Evolutionary conservation across 345 rosid genomes (phyloP), one percentile per base, ranked within the genome.

Genomic region (Eucalyptus erythrocorys): DNA sequence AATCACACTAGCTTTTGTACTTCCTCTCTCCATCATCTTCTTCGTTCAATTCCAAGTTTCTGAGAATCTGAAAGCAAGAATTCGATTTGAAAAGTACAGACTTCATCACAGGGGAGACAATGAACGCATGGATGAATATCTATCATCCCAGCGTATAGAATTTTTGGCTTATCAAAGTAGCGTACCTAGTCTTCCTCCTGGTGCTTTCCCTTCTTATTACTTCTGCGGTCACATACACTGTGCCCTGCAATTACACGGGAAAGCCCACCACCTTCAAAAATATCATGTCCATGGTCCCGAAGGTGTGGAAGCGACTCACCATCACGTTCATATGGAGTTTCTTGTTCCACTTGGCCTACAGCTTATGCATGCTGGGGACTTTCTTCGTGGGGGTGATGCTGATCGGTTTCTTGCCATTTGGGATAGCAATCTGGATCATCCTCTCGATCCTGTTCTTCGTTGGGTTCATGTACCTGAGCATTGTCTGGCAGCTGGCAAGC

Each of bases 191-290:
- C 13, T 85, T 91, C 86, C 15, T 92, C 40, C 85, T 94, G 27
- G 45, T 95, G 71, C 88, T 95, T 87, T 93, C 93, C 22, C 93
- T 94, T n/a, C 91, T 93, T 48, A 91, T 94, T 7, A 95, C 97
- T 3, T 89, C 94, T 1, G 93, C 93, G 2, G 93, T 91, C 2
- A 94, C 91, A n/a, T 93, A 92, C 87, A 89, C 92, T 17, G 87
- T 94, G 5, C 94, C 96, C 37, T 91, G 90, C 84, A 88, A 91
- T 14, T 94, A 93, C 92, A 91, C 94, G 3, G 90, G 86, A 19
- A 86, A 88, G 53, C 87, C 91, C 8, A 85, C 92, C 61, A 88
- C 87, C 26, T 94, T 89, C 88, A 89, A 43, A 51, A 93, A 92
- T 87, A 93, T 92, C 89, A 89, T 89, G 48, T 88, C 90, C 27